Base-by-base conservation (phyloP, 1,284 basidiomycete species). In the Cutaneotrichosporon sp. region DNA sequence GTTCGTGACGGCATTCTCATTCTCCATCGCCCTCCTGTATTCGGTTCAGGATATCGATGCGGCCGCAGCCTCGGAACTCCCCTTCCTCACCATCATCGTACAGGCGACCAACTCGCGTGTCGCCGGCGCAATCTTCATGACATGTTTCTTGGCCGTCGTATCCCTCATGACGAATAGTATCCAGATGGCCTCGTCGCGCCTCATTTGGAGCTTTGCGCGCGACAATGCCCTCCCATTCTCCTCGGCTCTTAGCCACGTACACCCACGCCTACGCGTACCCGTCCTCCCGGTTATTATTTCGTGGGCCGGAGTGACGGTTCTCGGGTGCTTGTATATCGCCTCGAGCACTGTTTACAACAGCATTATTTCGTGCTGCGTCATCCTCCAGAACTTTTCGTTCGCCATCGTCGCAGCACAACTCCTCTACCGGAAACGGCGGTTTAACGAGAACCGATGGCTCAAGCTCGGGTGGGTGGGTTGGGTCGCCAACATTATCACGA, bases 281-380 rank as follows among this genome's bases (percentile, higher is more conserved):
- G 55, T 67, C n/a, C 58, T 67, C 11, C 57, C 66, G 14, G 56
- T 62, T 8, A n/a, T 67, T 21, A 1, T 63, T 5, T 62, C 63
- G 4, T 62, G 60, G 53, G 26, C 57, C 1, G 57, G 61, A 13
- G 66, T 67, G 31, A 59, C 60, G 26, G 38, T 67, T 34, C 53
- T 67, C 30, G 63, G 66, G n/a, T n/a, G 62, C 32, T 58, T 67
- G 22, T 67, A 65, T 57, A 58, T 67, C 21, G 66, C 50, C 30
- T 60, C 57, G n/a, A 34, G 46, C 7, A 67, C 63, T 1, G 63
- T 62, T 21, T 67, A 67, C 63, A 67, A 67, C 50, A 58, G 52
- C 5, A 64, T 67, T 57, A 63, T 67, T 34, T 58, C 47, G 9
- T 65, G 57, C 60, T 62, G 61, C 63, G 65, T 67, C 57, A 67